Conservation (phyloP, 2,329 filamentous ascomycete genomes). For the Xylariaceae sp. region DNA sequence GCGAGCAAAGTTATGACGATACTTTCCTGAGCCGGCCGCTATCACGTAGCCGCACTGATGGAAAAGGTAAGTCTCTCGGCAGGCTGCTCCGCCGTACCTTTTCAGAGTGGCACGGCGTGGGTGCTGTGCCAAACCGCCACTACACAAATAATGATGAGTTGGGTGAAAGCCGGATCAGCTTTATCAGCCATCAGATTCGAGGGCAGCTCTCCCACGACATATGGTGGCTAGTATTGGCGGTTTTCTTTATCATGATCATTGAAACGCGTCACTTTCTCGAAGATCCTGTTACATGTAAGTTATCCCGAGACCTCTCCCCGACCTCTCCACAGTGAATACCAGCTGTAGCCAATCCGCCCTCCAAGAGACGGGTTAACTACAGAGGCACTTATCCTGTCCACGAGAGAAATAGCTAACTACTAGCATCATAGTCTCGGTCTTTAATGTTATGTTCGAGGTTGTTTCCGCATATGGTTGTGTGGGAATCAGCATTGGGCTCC, state of each 20-base stretch:
- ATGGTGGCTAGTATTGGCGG: conserved; percentile 67
- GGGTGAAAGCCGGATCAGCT: conserved; percentile 52
- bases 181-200: conserved; percentile 61
- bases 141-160: not conserved
- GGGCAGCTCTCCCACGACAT: conserved; percentile 68
- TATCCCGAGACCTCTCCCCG: not conserved
- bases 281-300: conserved; percentile 53
- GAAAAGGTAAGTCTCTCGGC: conserved; percentile 25
- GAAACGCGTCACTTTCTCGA: conserved; percentile 60
- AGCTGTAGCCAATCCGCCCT: not conserved
- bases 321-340: not conserved
- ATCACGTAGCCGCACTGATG: conserved; percentile 25
- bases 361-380: no score
- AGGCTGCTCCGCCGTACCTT: conserved; percentile 31
- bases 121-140: conserved; percentile 29
- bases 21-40: conserved; percentile 19
- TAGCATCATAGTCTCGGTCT: conserved; percentile 50
- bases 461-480: conserved; percentile 65
- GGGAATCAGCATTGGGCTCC: conserved; percentile 61
- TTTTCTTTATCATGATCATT: conserved; percentile 64
- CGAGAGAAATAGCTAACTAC: not conserved
- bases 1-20: conserved; percentile 29
- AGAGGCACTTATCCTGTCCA: no score
- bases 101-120: conserved; percentile 39
- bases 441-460: conserved; percentile 64